These are phyloP conservation scores for Metarhizium album DNA, from an alignment of 2,329 filamentous ascomycete genomes.

Conservation along the genomic window DNA sequence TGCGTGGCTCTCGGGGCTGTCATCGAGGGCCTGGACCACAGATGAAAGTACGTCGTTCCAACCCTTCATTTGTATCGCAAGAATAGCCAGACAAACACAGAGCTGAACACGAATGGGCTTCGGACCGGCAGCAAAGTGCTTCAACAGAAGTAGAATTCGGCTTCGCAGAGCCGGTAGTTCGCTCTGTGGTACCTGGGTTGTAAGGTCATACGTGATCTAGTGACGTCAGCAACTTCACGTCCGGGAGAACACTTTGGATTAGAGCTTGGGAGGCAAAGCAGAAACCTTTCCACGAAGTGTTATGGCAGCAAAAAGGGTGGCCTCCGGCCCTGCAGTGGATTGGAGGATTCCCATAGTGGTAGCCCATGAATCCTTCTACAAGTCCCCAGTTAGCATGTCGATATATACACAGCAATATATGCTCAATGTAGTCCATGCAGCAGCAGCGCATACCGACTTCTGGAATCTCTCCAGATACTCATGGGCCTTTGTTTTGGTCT, in stretches of 20 bases:
- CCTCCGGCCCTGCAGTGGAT: conserved; percentile 68
- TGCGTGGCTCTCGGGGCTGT: conserved; percentile 66
- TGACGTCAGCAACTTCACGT: conserved; percentile 4
- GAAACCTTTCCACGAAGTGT: conserved; percentile 93
- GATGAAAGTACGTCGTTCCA: conserved; percentile 89
- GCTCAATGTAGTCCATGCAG: not conserved
- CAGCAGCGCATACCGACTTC: conserved; percentile 63
- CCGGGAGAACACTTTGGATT: not conserved
- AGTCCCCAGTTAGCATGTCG: not conserved
- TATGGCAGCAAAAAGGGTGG: conserved; percentile 90
- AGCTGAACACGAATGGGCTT: conserved; percentile 82
- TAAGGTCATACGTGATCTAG: conserved; percentile 92
- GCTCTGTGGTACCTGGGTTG: conserved; percentile 66
- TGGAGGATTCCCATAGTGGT: conserved; percentile 80
- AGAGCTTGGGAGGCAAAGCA: not conserved
- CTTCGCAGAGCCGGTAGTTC: conserved; percentile 69
- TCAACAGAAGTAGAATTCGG: conserved; percentile 72
- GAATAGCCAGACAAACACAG: conserved; percentile 84
- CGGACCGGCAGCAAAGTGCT: conserved; percentile 70
- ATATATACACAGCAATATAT: too few relatives aligned
- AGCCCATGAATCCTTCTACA: conserved; percentile 80
- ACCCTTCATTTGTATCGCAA: conserved; percentile 90
- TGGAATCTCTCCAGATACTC: conserved; percentile 90
- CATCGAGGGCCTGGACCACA: conserved; percentile 68
- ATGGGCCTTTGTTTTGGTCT: conserved; percentile 81